Percentiles rank a stretch among this genome's conserved stretches.
Conservation (phyloP, 306 rosid species). For the Medicago ruthenica region DNA sequence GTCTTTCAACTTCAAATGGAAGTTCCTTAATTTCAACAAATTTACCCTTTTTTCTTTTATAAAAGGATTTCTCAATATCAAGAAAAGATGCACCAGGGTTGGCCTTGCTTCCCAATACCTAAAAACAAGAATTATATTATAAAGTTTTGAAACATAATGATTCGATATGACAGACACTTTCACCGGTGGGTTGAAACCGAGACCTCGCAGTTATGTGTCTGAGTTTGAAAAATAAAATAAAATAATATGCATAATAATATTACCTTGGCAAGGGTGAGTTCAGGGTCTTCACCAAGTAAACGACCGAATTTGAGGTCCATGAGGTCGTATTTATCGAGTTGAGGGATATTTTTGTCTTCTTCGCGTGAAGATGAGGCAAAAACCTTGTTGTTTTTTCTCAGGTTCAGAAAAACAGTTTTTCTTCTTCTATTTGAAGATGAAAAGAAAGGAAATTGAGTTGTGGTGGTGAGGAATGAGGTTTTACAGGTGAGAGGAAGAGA, state of each 20-base stretch:
- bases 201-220: too few relatives aligned
- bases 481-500: constrained; percentile 57
- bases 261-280: constrained; percentile 92
- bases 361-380: constrained; percentile 49
- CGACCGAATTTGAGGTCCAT: constrained; percentile 96
- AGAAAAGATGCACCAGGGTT: constrained; percentile 79
- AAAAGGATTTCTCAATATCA: constrained; percentile 84
- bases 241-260: background rate
- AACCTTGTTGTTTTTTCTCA: constrained; percentile 42
- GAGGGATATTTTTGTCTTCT: constrained; percentile 49
- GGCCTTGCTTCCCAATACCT: constrained; percentile 88
- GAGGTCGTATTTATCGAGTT: constrained; percentile 70
- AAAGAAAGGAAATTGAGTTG: constrained; percentile 43
- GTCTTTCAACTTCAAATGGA: constrained; percentile 60
- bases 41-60: constrained; percentile 73
- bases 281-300: constrained; percentile 91
- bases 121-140: constrained; percentile 33
- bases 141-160: background rate
- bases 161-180: too few relatives aligned
- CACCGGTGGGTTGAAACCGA: too few relatives aligned
- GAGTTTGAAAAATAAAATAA: background rate
- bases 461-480: constrained; percentile 51
- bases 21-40: constrained; percentile 65
- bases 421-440: constrained; percentile 36
- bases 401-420: constrained; percentile 42